Evolutionary conservation across 1,284 basidiomycete species (phyloP), one percentile per base, ranked within the genome.

Genomic region (Erythrobasidium hasegawianum): DNA sequence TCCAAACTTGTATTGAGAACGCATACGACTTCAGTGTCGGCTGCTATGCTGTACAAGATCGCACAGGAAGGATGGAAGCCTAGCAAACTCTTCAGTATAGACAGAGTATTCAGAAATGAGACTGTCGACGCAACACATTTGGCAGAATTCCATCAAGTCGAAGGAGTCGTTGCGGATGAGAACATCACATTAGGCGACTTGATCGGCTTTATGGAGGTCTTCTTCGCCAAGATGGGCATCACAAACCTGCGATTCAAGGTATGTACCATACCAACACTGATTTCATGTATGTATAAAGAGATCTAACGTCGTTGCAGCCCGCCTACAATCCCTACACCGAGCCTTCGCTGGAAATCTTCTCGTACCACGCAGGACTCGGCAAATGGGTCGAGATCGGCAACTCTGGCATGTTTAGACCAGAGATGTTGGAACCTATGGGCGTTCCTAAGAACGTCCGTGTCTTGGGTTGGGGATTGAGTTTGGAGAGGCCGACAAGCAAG

Each of bases 341-440:
- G 87, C 95, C 95, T 2, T 97, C 93, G n/a, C 85, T 98, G 62
- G 96, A 99, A 80, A 96, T 99, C 72, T 99, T 97, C 79, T 93
- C 94, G 38, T 98, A 94, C 85, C 96, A 99, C 77, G 90, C 93
- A 55, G 86, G 88, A 73, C 83, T 98, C 49, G 83, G 88, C 76
- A 91, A 92, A 76, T 98, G 96, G 94, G 95, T 99, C 54, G 95
- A 98, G 75, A 83, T 84, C 65, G 83, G 81, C 59, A 83, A 83
- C 81, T 95, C 90, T 74, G 96, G 96, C 53, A 96, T 99, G 89
- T 99, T 99, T 87, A 85, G 96, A 41, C 96, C 96, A 1, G 96
- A 99, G 77, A 98, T 99, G 95, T 82, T 99, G 54, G 91, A 93
- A 76, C 93, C 96, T 9, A 98, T 98, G 94, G 96, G 96, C 47